Evolutionary conservation across 306 rosid genomes (phyloP), one percentile per base, ranked within the genome.

Genomic region (Elaeagnus macrophylla): DNA sequence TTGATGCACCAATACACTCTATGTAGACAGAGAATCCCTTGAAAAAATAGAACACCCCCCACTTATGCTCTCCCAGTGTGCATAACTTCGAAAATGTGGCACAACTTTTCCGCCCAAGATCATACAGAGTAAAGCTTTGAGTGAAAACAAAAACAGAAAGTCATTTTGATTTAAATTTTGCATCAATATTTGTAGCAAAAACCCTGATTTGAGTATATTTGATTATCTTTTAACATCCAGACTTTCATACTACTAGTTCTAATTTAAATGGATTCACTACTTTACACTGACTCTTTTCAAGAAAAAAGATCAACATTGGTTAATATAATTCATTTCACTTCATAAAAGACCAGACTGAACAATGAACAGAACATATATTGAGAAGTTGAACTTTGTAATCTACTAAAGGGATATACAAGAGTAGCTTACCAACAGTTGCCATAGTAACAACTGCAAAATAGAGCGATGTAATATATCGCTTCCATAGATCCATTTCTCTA

Each of bases 361-460:
- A 51, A 20, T n/a, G 20, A 7, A 51, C 39, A 35, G 39, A 19
- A 39, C 2, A 39, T 48, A 39, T 4, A 41, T 39, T 50, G 15
- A 25, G n/a, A 12, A 1, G 16, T 5, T 6, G 16, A 39, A 53
- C 43, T 40, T 40, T 7, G 17, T 39, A 25, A 17, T 5, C 12
- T 25, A 46, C 9, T 1, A 18, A 9, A n/a, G 1, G 32, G 14
- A 7, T 43, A 39, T 41, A 15, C 14, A 35, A 51, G 15, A 54
- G 51, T 58, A 61, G 53, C 76, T 54, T 66, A 79, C 86, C 91
- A 48, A 83, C 77, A 19, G 86, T 83, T 1, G 82, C 77, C 91
- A 83, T 83, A 67, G 86, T 83, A 49, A 80, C 86, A 67, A 83
- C 62, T 1, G 91, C 81, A 50, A 83, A 83, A 68, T 83, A 83